Base-by-base conservation (phyloP, 202 grass and related monocot genomes). In the Panicum virgatum region DNA sequence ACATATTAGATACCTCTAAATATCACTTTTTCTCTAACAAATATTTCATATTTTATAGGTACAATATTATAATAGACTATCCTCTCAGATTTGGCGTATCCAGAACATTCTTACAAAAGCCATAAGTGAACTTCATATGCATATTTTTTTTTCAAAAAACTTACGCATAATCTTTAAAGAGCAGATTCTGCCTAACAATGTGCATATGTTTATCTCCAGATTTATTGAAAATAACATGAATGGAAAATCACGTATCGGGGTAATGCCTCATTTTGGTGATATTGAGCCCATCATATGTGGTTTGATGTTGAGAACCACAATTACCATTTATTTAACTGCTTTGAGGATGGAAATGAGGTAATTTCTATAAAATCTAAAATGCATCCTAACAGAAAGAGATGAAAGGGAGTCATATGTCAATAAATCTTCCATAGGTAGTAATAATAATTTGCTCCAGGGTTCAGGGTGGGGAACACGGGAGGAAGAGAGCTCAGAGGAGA, bases 261-360 rank as follows among this genome's bases (percentile, higher is more conserved):
- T 90, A 20, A 90, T 90, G 88, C 84, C 88, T 65, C 75, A 63
- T 37, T 84, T 76, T 48, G 80, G 80, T 15, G 42, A 83, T 72
- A 75, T 46, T 36, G 79, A 80, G 18, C 84, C 84, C 29, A 65
- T 76, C 54, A 58, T 27, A 50, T n/a, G n/a, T 90, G 88, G 88
- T 87, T 84, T 12, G 7, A 79, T 39, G 80, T 87, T 12, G 77
- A 84, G 57, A 83, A 80, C 36, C 69, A 80, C 62, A 86, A 75
- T 30, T 86, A 75, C 53, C 84, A 87, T 68, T 54, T 90, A 48
- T 76, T 86, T 74, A 90, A 87, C 39, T 84, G 62, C 44, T 87
- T 86, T 45, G 88, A 90, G 22, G 80, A 84, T 80, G 88, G 54
- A 70, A 51, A 90, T 65, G 80, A 90, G 88, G 80, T 90, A 63